phyloP scores from a whole-genome alignment of 2,329 filamentous ascomycete genomes.

The Hortaea sp. region DNA sequence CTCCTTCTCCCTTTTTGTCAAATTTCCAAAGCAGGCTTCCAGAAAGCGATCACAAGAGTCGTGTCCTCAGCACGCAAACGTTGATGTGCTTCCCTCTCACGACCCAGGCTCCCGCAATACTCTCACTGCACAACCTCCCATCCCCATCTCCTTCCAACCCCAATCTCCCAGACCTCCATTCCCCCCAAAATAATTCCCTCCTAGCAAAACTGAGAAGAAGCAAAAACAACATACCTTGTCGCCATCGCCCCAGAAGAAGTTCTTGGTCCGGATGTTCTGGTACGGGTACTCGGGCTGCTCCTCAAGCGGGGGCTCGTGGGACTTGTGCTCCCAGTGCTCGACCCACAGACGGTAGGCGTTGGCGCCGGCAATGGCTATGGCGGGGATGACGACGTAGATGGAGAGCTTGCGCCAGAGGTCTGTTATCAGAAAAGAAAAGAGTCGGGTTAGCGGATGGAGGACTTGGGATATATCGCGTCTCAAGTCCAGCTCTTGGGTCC shows the following conservation, averaged over 20 bases:
- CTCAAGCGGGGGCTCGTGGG: constrained; percentile 74
- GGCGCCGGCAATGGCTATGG: constrained; percentile 57
- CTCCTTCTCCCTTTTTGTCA: not conserved
- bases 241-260: constrained; percentile 88
- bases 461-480: no score
- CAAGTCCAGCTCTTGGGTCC: no score
- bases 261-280: constrained; percentile 96
- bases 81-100: no score
- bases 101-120: no score
- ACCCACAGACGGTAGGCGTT: constrained; percentile 90
- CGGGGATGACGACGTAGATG: constrained; percentile 70
- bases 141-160: not conserved
- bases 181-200: no score
- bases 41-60: no score
- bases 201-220: not conserved
- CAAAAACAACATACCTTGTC: constrained; percentile 61
- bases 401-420: constrained; percentile 94
- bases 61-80: no score
- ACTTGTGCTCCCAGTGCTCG: constrained; percentile 95
- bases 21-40: no score
- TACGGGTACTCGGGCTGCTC: constrained; percentile 90
- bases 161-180: no score
- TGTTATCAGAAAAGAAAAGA: constrained; percentile 26
- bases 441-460: no score
- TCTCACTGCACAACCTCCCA: not conserved